Evolutionary conservation across 371 early-diverging fungal genomes (phyloP).

Genomic region (Mortierella sp.): DNA sequence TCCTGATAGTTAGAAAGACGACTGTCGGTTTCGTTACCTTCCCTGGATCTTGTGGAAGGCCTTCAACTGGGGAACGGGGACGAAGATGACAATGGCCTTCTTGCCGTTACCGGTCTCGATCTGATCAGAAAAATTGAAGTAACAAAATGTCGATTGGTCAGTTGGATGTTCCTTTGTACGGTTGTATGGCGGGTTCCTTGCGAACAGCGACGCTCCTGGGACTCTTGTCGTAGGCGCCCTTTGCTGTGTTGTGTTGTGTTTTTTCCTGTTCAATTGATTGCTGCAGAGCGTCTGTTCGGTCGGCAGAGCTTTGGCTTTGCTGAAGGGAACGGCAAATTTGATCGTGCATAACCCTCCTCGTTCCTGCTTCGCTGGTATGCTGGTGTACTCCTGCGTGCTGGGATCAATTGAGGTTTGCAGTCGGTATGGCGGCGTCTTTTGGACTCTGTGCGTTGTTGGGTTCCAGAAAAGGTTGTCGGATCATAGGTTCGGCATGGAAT

Average conservation of each 20-base stretch:
- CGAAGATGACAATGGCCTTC: constrained; percentile 97
- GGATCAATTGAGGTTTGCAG: neutral
- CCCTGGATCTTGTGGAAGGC: constrained; percentile 95
- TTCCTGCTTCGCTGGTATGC: neutral
- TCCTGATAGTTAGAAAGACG: neutral
- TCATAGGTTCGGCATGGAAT: constrained; percentile 6
- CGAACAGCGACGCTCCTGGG: no score
- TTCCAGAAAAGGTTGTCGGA: neutral
- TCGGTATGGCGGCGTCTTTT: neutral
- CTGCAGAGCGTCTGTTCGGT: no score
- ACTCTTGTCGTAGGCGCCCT: no score
- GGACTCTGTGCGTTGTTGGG: neutral
- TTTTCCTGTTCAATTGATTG: neutral
- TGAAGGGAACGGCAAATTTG: neutral
- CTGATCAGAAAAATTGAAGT: constrained; percentile 62
- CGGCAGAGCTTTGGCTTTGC: neutral
- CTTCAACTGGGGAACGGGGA: constrained; percentile 94
- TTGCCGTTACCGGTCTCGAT: constrained; percentile 93
- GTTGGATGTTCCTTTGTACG: constrained; percentile 4
- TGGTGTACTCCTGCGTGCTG: neutral
- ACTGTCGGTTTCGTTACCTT: constrained; percentile 61
- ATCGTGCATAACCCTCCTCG: neutral
- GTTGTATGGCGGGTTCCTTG: no score
- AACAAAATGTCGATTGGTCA: constrained; percentile 6
- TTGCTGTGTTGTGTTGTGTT: no score